Evolutionary conservation across 164 flowering plant genomes (phyloP), one percentile per base, ranked within the genome.

Genomic region (Magnolia changhungtana): DNA sequence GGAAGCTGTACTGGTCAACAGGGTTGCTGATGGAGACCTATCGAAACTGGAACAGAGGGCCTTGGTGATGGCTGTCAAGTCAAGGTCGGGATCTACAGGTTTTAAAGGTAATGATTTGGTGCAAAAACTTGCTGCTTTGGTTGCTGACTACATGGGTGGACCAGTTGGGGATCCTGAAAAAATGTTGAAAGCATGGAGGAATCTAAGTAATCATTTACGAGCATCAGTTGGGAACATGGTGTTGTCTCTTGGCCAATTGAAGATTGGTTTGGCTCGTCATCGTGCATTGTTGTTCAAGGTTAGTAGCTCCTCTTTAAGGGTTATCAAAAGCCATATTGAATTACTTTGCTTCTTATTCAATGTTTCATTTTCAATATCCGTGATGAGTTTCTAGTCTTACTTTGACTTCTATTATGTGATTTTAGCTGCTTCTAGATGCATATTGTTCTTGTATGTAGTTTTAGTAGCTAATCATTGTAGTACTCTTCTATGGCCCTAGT

Each of bases 201-300:
- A 79, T 81, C 87, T 86, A 51, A 89, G 89, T 80, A 80, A 84
- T 77, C 80, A 80, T 55, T 81, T 96, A 81, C 87, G 87, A 81
- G 82, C 85, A 67, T 84, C 86, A 4, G 79, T 85, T 71, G 89
- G 93, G 65, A 92, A 92, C 86, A 87, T 92, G 95, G 95, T 96
- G 76, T 83, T 94, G 83, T 96, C 98, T 52, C 95, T 96, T 85
- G 99, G 98, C 76, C 88, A 90, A 77, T 82, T 96, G 78, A 90
- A 86, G 23, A 82, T 90, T 84, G 98, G 99, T 63, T 81, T 94
- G 90, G 92, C 97, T 80, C 97, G 99, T 83, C 99, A 96, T 79
- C 93, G 99, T 69, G 97, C 99, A 73, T 83, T 96, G 81, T 74
- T 95, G 67, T 95, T 92, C 81, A 95, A 93, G 97, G 99, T 95